phyloP scores from a whole-genome alignment of 1,139 yeast genomes.

The Candida pseudoviswanathii region DNA sequence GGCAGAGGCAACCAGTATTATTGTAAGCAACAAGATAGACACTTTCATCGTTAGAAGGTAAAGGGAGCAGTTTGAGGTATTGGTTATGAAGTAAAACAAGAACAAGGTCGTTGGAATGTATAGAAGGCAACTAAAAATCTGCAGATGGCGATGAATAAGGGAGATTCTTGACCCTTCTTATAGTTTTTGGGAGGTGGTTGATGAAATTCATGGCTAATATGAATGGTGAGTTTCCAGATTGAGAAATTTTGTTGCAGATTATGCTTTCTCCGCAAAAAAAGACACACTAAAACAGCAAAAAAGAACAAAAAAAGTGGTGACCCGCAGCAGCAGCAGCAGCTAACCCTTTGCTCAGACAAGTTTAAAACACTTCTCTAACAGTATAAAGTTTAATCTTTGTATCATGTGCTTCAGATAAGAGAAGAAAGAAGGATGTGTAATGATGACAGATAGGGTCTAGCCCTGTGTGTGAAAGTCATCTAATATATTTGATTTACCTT shows the following conservation, averaged over 20 bases:
- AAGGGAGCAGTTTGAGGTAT: background rate
- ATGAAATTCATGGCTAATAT: too few species aligned
- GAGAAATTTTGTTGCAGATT: background rate
- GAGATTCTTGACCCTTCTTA: background rate
- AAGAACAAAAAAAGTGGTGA: background rate
- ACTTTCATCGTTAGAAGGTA: background rate
- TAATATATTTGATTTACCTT: too few species aligned
- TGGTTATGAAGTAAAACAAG: background rate
- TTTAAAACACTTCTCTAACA: background rate
- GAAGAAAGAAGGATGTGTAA: too few species aligned
- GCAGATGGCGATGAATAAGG: background rate
- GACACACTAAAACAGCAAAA: background rate
- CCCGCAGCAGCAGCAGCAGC: too few species aligned
- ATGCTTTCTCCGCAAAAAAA: background rate
- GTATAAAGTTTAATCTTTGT: background rate
- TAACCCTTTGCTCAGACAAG: background rate
- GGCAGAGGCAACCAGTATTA: background rate
- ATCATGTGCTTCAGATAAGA: background rate
- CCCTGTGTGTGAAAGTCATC: background rate
- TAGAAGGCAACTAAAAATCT: too few species aligned
- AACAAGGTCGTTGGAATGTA: too few species aligned
- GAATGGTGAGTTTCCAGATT: background rate
- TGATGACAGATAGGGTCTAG: background rate
- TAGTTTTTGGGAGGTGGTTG: background rate
- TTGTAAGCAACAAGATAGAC: background rate